Base-by-base conservation (phyloP, 495 filamentous ascomycete species). In the Penicillium cosmopolitanum region DNA sequence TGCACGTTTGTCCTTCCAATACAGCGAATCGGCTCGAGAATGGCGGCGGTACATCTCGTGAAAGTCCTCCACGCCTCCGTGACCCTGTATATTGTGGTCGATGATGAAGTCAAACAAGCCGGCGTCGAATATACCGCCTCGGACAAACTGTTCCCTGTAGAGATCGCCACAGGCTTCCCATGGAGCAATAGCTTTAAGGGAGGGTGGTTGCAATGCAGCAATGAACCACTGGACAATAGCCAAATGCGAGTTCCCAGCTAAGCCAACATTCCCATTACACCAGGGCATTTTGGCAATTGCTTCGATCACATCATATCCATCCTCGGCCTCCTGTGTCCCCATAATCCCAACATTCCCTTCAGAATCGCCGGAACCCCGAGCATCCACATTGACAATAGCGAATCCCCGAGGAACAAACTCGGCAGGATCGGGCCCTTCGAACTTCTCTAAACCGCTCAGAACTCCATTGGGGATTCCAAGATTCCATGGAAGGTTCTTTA, bases 121-220 rank as follows among this genome's bases (percentile, higher is more conserved):
- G n/a, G 38, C 42, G 50, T 44, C 31, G 46, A 66, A 64, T 80
- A 81, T 65, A 87, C 87, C 73, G 84, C 86, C 58, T 12, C 57
- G 53, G 25, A 19, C 40, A 48, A 57, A 65, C 9, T 57, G 57
- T 4, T 80, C 76, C 0, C 74, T 64, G 51, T 76, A 79, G 13
- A 77, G 65, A 51, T 81, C 77, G 0, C 60, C 60, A 33, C 62
- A 63, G 1, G 74, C 75, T 35, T 79, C 77, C 73, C 71, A 77
- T 2, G 77, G 79, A 9, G 75, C 70, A 28, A 80, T 78, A 1
- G 69, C 69, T 12, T 65, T 70, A 9, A 81, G 64, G 28, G 69
- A 66, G 2, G 76, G 74, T 9, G 77, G 76, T 12, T 65, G 57
- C 52, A 66, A 47, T 0, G 72, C 66, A 10, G 76, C 77, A 38